Evolutionary conservation across 2,329 filamentous ascomycete genomes (phyloP), one percentile per base, ranked within the genome.

Genomic region (Incumbomyces lentus): DNA sequence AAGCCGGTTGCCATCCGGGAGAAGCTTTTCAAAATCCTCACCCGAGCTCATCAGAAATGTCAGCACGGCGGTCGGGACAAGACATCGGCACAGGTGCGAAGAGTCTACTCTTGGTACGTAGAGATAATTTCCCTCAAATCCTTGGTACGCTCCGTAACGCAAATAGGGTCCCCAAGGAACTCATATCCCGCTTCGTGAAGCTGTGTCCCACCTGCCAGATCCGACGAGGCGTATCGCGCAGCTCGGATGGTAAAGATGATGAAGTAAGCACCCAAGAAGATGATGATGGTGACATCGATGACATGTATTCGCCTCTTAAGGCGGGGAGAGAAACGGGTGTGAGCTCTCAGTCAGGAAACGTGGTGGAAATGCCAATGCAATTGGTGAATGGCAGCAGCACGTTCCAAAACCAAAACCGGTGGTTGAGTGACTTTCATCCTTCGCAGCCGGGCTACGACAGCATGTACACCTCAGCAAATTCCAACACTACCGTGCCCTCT

Each of bases 1-100:
- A 73, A 73, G 51, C 70, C 70, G n/a, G 70, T 73, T 26, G 70
- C 70, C n/a, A 68, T 73, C 39, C 64, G 69, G 14, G 70, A 73
- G 53, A 70, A 72, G 49, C 54, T 73, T 6, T 73, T 72, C 59
- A 70, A 71, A 49, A 71, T 73, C 44, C 61, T 73, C 43, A 72
- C 68, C 34, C 67, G 62, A 40, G 70, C 70, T 38, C 70, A 73
- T 52, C 66, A 69, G 38, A 67, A 71, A 56, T 72, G 70, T 36
- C 68, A 72, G 46, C 70, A 73, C 55, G 70, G 70, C 44, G 70
- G 70, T n/a, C 63, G 70, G 43, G 70, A 73, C 57, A 73, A 73
- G 53, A 73, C 70, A 14, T 73, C 70, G n/a, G 68, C 68, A 8
- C 67, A 72, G 49, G 70, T 73, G 38, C 63, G 70, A 44, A 64